Base-by-base conservation (phyloP, 129 eudicot genomes). In the Logfia minima region DNA sequence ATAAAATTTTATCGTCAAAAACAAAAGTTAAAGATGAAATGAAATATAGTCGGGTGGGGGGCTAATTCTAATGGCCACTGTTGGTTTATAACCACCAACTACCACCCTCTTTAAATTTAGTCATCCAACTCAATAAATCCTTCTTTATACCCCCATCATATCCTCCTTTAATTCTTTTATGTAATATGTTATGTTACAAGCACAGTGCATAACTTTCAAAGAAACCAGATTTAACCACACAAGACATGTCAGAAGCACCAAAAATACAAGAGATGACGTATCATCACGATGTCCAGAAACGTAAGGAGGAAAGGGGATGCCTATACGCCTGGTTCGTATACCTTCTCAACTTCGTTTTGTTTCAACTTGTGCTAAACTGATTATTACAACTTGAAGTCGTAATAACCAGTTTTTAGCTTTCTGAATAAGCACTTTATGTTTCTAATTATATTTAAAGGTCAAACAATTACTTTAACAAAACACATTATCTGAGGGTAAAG, bases 241-340 rank as follows among this genome's bases (percentile, higher is more conserved):
- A 56, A 55, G 60, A 62, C n/a, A 79, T 81, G 84, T 76, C 81
- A 10, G 81, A 77, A 76, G 86, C 86, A 45, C 86, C 29, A 26
- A 26, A 26, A 26, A 26, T 26, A 26, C 29, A 26, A 26, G 29
- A 26, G 29, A 26, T 26, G 29, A 26, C 29, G 88, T 79, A 79
- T 68, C 62, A 39, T 32, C 85, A 80, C 9, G 75, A 60, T 59
- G 70, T 79, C 39, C 83, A 85, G 39, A 69, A 69, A 35, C 82
- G 66, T 8, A 82, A 76, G 19, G 86, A 87, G 76, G 86, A 84
- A 28, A 73, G 82, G 58, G 84, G 88, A 3, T 72, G 78, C 65
- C 68, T 84, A 17, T 84, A 82, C 73, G 79, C 84, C 32, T 84
- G 86, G 91, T 87, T 19, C 23, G 81, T 71, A 34, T 53, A 43